Percentiles rank a stretch among this genome's conserved stretches.
These are phyloP conservation scores for Botrytis medusae DNA, from an alignment of 2,329 filamentous ascomycete genomes.

Conservation along the genomic window DNA sequence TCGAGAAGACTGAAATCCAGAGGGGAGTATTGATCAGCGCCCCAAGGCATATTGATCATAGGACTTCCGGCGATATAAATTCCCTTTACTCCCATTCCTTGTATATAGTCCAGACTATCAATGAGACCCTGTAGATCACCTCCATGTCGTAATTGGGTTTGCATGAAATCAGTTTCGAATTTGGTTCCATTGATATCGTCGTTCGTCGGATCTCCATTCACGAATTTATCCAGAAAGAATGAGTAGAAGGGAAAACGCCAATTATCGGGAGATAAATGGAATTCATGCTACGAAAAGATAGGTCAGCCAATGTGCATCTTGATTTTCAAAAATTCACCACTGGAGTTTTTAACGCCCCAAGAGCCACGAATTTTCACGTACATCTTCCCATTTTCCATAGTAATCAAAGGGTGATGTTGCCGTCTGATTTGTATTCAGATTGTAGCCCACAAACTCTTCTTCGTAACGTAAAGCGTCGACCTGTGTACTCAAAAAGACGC, in stretches of 20 bases:
- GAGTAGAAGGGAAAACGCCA: conserved; percentile 68
- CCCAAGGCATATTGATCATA: conserved; percentile 65
- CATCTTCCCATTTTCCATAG: conserved; percentile 51
- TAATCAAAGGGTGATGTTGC: conserved; percentile 59
- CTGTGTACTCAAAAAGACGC: conserved; percentile 18
- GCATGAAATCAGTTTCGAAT: conserved; percentile 60
- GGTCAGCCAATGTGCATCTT: background rate
- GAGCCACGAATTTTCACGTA: background rate
- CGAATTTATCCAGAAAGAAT: conserved; percentile 62
- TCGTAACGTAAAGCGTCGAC: conserved; percentile 23
- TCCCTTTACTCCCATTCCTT: conserved; percentile 63
- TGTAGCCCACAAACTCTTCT: conserved; percentile 21
- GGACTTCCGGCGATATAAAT: conserved; percentile 57
- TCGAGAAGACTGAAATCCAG: conserved; percentile 64
- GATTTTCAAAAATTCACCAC: background rate
- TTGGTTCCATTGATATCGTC: conserved; percentile 61
- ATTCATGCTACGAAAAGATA: conserved; percentile 44
- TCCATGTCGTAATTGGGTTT: conserved; percentile 63
- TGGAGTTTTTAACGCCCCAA: background rate
- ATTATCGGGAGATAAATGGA: conserved; percentile 55
- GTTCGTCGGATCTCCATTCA: conserved; percentile 60
- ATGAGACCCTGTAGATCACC: conserved; percentile 58
- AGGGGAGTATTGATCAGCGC: conserved; percentile 58
- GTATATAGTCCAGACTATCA: conserved; percentile 62
- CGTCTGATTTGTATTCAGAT: conserved; percentile 56